These are phyloP conservation scores for Ascochyta pisi DNA, from an alignment of 2,329 filamentous ascomycete genomes.

Conservation along the genomic window DNA sequence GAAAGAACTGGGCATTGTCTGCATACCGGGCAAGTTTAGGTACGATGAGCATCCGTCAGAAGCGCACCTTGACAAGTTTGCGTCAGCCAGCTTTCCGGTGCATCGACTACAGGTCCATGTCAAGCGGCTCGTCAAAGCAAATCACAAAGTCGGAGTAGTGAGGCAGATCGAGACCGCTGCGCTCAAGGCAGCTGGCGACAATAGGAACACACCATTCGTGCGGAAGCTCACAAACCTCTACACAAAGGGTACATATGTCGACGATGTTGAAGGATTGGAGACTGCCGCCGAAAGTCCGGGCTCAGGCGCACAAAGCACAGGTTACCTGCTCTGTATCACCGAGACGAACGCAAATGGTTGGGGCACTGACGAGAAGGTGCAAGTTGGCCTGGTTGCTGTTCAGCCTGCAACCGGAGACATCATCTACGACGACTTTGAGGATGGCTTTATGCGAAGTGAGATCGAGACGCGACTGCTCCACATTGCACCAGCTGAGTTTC, in stretches of 20 bases:
- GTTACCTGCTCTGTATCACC: slow-evolving; percentile 93
- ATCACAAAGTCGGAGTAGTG: slow-evolving; percentile 95
- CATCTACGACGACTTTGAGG: slow-evolving; percentile 93
- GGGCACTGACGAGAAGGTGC: slow-evolving; percentile 91
- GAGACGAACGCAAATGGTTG: slow-evolving; percentile 80
- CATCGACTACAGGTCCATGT: slow-evolving; percentile 92
- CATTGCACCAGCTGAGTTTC: slow-evolving; percentile 92
- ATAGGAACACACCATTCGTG: slow-evolving; percentile 89
- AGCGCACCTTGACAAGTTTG: slow-evolving; percentile 89
- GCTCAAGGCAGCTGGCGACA: slow-evolving; percentile 92
- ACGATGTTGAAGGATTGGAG: slow-evolving; percentile 85
- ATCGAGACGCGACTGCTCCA: slow-evolving; percentile 95
- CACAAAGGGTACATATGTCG: slow-evolving; percentile 97
- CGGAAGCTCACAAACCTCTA: slow-evolving; percentile 95
- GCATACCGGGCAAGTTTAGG: slow-evolving; percentile 92
- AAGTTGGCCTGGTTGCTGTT: slow-evolving; percentile 90
- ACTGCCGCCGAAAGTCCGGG: slow-evolving; percentile 54
- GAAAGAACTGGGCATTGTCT: slow-evolving; percentile 91
- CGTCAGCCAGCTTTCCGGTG: slow-evolving; percentile 93
- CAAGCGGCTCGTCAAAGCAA: slow-evolving; percentile 88
- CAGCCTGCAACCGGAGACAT: slow-evolving; percentile 96
- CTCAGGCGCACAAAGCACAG: slow-evolving; percentile 67
- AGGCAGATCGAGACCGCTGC: slow-evolving; percentile 94
- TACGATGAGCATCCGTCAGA: slow-evolving; percentile 89
- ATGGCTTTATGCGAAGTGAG: slow-evolving; percentile 96